Evolutionary conservation across 2,329 filamentous ascomycete species (phyloP), one percentile per base, ranked within the genome.

Genomic region (Hypoxylon sp.): DNA sequence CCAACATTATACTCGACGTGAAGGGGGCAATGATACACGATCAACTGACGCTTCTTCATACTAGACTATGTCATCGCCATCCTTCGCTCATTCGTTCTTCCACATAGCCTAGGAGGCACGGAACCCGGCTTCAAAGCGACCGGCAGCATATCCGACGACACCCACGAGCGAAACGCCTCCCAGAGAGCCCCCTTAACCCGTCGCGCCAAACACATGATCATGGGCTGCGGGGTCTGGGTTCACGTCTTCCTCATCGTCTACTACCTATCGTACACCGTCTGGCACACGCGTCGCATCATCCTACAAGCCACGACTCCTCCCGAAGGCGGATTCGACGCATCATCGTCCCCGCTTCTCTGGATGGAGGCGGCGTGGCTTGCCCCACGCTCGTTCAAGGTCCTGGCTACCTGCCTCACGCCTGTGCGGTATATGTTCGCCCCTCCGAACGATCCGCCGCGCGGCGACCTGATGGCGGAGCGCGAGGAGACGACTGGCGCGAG

Each of bases 211-310:
- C 42, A 45, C 19, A 45, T 34, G 42, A 16, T 45, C 19, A 13
- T 45, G 11, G 42, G 23, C 29, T 45, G 42, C 20, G 42, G 42
- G 7, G 42, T 36, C 29, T 45, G 42, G 42, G 31, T 36, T 13
- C 30, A 36, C 13, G 42, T 34, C 13, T 8, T 36, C 19, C n/a
- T 45, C 9, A 19, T 35, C 7, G 12, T 29, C 8, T 13, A 17
- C 20, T 45, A 35, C 13, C 13, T 40, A 16, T 12, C 25, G 9
- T 40, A 40, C 16, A 29, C 16, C 16, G 11, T 29, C 16, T 13
- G 20, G 36, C 36, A 17, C 12, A 19, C 19, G 13, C 36, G 25
- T 8, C 25, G 23, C 15, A 29, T 40, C 4, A 11, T 40, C n/a
- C 15, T 7, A 17, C 15, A 40, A 19, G 36, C 23, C 5, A 16